Evolutionary conservation across 129 eudicot genomes (phyloP).

Genomic region (Pittosporum tobira): DNA sequence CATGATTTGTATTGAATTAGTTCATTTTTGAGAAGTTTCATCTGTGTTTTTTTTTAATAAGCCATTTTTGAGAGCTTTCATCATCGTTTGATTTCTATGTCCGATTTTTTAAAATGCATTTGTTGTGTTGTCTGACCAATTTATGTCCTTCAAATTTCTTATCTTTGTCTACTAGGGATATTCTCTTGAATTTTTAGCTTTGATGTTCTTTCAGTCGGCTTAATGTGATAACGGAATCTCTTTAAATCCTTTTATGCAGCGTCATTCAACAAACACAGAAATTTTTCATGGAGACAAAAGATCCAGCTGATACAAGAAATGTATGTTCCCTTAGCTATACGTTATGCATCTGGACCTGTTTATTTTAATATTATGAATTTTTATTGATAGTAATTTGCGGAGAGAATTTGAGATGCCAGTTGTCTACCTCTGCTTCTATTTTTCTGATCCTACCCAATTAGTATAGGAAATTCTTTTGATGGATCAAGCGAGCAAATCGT

Average conservation of each 20-base stretch:
- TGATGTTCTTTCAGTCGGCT: not conserved
- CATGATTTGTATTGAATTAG: not conserved
- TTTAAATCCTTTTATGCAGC: slow-evolving; percentile 36
- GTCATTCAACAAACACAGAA: slow-evolving; percentile 84
- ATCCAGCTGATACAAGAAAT: slow-evolving; percentile 62
- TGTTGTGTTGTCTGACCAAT: slow-evolving; percentile 1
- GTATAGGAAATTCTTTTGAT: not conserved
- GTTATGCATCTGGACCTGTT: not conserved
- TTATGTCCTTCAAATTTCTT: not conserved
- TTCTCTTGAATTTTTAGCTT: not conserved
- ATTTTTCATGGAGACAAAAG: slow-evolving; percentile 56
- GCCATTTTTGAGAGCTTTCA: not conserved
- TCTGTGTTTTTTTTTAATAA: not conserved
- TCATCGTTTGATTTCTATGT: not conserved
- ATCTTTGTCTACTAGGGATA: not conserved
- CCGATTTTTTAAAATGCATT: not conserved
- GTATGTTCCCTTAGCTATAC: slow-evolving; percentile 34
- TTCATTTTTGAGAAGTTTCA: not conserved
- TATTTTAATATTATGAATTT: not conserved
- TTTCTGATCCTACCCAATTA: not conserved
- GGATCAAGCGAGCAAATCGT: not conserved
- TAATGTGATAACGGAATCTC: slow-evolving; percentile 8
- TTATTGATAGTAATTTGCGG: not conserved
- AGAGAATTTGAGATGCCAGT: not conserved
- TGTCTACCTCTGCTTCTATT: not conserved